Evolutionary conservation across 164 flowering plant species (phyloP), one percentile per base, ranked within the genome.

Genomic region (Dillenia suffruticosa): DNA sequence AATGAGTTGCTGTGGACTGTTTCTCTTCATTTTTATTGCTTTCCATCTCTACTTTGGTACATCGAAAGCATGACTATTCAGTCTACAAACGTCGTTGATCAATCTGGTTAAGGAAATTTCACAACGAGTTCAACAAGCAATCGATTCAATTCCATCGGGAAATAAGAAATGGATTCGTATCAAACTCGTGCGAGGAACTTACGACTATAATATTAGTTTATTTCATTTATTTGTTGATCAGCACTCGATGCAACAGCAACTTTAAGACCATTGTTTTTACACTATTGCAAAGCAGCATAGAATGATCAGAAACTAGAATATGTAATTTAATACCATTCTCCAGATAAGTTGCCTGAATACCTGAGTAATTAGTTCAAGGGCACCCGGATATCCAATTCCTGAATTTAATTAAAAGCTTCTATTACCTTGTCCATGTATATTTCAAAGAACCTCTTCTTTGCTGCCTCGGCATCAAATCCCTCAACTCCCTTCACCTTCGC

Each of bases 171-270:
- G 81, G 81, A 65, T 72, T 11, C 49, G 16, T 9, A 62, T 81
- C n/a, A 61, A 16, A 3, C 17, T 76, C 9, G 49, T 44, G 3
- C 57, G 65, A 1, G 85, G 85, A 10, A 56, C 46, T 1, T 81
- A 77, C 76, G 40, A 8, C 70, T 71, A 67, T 43, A 12, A 16
- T 9, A 7, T 16, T 13, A 17, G 13, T 14, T 48, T 10, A n/a
- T 47, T 50, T 10, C 40, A 12, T 47, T 63, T 58, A n/a, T n/a
- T n/a, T n/a, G n/a, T n/a, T n/a, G 89, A 73, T 91, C 97, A 72
- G 99, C 99, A 82, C 97, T 94, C 32, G 99, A 94, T 62, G 97
- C 99, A 72, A 94, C 99, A 48, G 99, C 97, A 73, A 94, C 94
- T 82, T 89, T 94, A 44, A 94, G 92, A 63, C 97, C 96, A 68